Evolutionary conservation across 768 basidiomycete species (phyloP).

Genomic region (Trametes punicea): DNA sequence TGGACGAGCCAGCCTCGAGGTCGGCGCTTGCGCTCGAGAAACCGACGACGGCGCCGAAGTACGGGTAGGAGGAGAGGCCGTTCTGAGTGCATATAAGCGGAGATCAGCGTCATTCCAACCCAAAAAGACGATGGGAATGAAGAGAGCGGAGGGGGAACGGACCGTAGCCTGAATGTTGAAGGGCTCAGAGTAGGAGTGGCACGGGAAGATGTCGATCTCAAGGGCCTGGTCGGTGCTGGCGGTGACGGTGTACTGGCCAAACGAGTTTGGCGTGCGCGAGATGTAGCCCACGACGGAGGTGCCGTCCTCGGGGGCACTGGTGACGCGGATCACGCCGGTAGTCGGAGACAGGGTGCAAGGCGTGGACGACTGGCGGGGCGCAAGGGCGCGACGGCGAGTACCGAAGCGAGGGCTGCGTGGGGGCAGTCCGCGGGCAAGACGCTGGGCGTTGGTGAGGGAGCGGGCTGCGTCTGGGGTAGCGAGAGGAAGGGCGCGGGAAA

Average conservation of each 20-base stretch:
- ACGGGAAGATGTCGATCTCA: slow-evolving; percentile 7
- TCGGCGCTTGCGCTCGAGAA: slow-evolving; percentile 5
- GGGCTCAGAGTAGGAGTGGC: background rate
- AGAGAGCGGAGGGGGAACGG: background rate
- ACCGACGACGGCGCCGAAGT: slow-evolving; percentile 17
- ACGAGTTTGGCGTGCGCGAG: slow-evolving; percentile 12
- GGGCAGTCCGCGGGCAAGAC: slow-evolving; percentile 20
- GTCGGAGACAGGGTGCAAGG: slow-evolving; percentile 1
- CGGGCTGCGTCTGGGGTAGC: background rate
- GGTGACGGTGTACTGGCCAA: slow-evolving; percentile 24
- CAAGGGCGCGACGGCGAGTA: slow-evolving; percentile 3
- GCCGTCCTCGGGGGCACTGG: background rate
- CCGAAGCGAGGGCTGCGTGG: slow-evolving; percentile 21
- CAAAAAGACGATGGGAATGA: background rate
- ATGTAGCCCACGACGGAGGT: slow-evolving; percentile 8
- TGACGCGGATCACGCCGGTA: slow-evolving; percentile 12
- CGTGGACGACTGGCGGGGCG: slow-evolving; percentile 5
- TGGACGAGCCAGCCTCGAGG: slow-evolving; percentile 7
- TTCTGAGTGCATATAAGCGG: background rate
- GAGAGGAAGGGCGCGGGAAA: background rate
- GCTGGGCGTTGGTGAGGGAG: slow-evolving; percentile 21
- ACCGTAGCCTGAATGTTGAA: background rate
- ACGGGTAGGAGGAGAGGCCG: slow-evolving; percentile 6
- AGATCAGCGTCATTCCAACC: background rate
- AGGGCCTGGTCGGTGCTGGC: slow-evolving; percentile 17